phyloP scores from a whole-genome alignment of 169 alveolate species.

The Babesia sp. region DNA sequence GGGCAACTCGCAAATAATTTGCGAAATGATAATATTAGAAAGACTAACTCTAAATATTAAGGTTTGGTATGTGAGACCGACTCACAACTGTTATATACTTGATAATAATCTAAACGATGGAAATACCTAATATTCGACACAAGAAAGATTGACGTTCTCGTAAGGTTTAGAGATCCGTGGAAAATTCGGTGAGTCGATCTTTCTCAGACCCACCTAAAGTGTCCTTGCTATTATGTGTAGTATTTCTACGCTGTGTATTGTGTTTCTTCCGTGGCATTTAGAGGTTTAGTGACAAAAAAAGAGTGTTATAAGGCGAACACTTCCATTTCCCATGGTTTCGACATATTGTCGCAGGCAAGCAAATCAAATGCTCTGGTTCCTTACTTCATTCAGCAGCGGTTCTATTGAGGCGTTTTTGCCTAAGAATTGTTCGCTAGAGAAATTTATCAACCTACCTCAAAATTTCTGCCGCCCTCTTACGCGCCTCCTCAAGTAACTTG shows the following conservation, averaged over 20 bases:
- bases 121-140: no score
- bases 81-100: no score
- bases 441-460: slow-evolving; percentile 36
- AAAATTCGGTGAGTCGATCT: slow-evolving; percentile 8
- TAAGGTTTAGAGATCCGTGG: background rate
- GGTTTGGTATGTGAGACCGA: no score
- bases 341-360: background rate
- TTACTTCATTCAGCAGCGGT: background rate
- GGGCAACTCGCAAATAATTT: no score
- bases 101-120: no score
- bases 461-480: slow-evolving; percentile 63
- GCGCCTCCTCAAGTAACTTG: slow-evolving; percentile 57
- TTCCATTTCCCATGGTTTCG: no score
- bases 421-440: background rate
- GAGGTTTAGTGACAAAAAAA: no score
- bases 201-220: slow-evolving; percentile 8
- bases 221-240: background rate
- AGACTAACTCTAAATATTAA: no score
- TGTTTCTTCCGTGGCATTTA: no score
- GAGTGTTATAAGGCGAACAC: no score
- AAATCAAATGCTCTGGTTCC: background rate
- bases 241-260: background rate
- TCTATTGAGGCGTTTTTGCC: slow-evolving; percentile 21
- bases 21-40: no score
- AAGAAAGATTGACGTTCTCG: background rate